Conservation (phyloP, 2,329 filamentous ascomycete species). For the Xenoacremonium recifei region DNA sequence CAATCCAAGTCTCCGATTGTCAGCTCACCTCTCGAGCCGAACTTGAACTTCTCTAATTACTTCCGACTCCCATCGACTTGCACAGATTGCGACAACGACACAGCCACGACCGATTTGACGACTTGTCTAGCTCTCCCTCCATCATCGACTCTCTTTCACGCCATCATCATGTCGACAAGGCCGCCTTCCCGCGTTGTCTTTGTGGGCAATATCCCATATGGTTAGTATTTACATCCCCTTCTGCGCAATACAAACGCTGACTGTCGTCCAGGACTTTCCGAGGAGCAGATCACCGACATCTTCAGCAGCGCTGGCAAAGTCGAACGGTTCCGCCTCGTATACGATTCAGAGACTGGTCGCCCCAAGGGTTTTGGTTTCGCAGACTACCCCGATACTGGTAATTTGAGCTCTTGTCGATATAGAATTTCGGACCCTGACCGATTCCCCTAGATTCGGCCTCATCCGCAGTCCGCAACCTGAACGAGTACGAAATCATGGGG, state of each 20-base stretch:
- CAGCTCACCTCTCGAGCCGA: neutral
- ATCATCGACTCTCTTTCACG: slow-evolving; percentile 1
- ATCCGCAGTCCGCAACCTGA: slow-evolving; percentile 90
- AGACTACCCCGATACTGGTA: slow-evolving; percentile 90
- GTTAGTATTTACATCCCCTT: slow-evolving; percentile 38
- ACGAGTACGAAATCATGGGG: slow-evolving; percentile 93
- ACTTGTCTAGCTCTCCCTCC: neutral
- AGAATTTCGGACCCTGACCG: slow-evolving; percentile 13
- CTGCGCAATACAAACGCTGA: slow-evolving; percentile 18
- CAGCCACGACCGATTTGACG: neutral
- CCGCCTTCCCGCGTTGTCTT: slow-evolving; percentile 78
- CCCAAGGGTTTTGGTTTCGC: slow-evolving; percentile 97
- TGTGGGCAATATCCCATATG: slow-evolving; percentile 84
- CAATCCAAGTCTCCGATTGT: neutral
- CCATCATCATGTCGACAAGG: slow-evolving; percentile 62
- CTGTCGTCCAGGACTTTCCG: slow-evolving; percentile 71
- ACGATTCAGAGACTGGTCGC: slow-evolving; percentile 90
- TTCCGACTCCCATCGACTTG: neutral
- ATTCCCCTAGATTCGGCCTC: slow-evolving; percentile 66
- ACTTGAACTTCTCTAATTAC: neutral
- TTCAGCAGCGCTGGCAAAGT: slow-evolving; percentile 90
- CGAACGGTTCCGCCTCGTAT: slow-evolving; percentile 87
- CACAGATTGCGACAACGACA: too few species aligned
- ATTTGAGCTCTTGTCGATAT: slow-evolving; percentile 9
- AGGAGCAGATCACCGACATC: slow-evolving; percentile 94